Conservation (phyloP, 345 rosid species). For the Excoecaria agallocha region DNA sequence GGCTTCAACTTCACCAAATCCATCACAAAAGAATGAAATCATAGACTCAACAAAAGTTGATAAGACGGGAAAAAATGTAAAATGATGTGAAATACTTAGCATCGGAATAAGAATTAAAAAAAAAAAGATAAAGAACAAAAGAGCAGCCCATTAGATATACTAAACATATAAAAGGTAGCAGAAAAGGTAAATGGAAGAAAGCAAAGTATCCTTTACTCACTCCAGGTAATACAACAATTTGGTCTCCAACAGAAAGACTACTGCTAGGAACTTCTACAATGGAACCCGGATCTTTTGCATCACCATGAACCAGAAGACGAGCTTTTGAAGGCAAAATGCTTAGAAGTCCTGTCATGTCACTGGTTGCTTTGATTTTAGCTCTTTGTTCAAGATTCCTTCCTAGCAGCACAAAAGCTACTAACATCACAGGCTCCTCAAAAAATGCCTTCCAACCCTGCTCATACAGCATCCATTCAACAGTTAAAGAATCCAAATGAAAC, state of each 20-base stretch:
- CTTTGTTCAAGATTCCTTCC: constrained; percentile 98
- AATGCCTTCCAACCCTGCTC: constrained; percentile 95
- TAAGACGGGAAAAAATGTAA: neutral
- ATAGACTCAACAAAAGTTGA: neutral
- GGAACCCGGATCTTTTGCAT: constrained; percentile 39
- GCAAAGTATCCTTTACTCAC: constrained; percentile 50
- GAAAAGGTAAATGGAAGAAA: constrained; percentile 16
- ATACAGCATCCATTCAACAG: constrained; percentile 20
- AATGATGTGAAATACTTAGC: neutral
- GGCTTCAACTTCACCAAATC: constrained; percentile 2
- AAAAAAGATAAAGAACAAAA: neutral
- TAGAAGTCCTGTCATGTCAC: constrained; percentile 96
- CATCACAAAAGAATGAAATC: neutral
- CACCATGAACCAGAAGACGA: constrained; percentile 72
- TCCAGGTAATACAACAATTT: constrained; percentile 82
- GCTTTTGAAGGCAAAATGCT: constrained; percentile 87
- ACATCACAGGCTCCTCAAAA: constrained; percentile 95
- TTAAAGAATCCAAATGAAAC: constrained; percentile 10
- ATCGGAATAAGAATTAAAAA: neutral
- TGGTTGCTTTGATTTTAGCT: constrained; percentile 94
- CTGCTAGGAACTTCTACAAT: constrained; percentile 80
- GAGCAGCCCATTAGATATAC: constrained; percentile 9
- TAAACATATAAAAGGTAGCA: constrained; percentile 6
- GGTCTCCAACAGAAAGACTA: constrained; percentile 84
- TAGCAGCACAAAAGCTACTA: constrained; percentile 86